Evolutionary conservation across 2,329 filamentous ascomycete species (phyloP).

Genomic region (Juglanconis sp.): DNA sequence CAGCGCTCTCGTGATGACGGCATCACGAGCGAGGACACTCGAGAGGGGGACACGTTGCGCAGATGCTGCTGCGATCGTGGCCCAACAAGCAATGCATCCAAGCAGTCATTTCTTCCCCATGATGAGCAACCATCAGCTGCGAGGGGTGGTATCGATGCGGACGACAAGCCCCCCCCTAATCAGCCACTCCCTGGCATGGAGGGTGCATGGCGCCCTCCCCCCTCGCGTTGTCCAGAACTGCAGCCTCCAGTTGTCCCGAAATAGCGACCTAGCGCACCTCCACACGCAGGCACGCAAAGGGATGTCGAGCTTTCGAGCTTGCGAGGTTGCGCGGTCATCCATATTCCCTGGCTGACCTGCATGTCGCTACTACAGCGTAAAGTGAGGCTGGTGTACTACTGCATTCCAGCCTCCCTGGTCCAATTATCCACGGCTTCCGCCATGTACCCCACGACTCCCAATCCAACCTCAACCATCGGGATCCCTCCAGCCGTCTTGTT

Average conservation of each 20-base stretch:
- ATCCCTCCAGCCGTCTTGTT: neutral
- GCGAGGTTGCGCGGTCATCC: neutral
- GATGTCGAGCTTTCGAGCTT: neutral
- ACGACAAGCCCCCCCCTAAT: neutral
- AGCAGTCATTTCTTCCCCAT: neutral
- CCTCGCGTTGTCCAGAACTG: neutral
- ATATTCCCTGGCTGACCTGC: slow-evolving; percentile 13
- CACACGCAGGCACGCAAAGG: slow-evolving; percentile 1
- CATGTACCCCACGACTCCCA: slow-evolving; percentile 15
- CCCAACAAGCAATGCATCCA: neutral
- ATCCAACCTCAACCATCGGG: slow-evolving; percentile 3
- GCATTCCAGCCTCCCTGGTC: slow-evolving; percentile 13
- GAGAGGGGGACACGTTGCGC: slow-evolving; percentile 17
- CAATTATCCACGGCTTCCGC: slow-evolving; percentile 11
- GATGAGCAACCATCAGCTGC: slow-evolving; percentile 5
- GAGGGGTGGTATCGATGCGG: neutral
- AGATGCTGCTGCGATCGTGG: neutral
- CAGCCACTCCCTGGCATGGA: slow-evolving; percentile 8
- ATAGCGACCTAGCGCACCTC: slow-evolving; percentile 12
- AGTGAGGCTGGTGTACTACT: slow-evolving; percentile 21
- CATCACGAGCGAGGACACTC: neutral
- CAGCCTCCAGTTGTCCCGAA: slow-evolving; percentile 10
- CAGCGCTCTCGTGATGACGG: slow-evolving; percentile 5
- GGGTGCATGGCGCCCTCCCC: neutral
- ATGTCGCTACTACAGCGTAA: slow-evolving; percentile 20